Percentiles rank a stretch among this genome's conserved stretches.
Evolutionary conservation across 331 rosid genomes (phyloP).

Genomic region (Pyracantha coccinea): DNA sequence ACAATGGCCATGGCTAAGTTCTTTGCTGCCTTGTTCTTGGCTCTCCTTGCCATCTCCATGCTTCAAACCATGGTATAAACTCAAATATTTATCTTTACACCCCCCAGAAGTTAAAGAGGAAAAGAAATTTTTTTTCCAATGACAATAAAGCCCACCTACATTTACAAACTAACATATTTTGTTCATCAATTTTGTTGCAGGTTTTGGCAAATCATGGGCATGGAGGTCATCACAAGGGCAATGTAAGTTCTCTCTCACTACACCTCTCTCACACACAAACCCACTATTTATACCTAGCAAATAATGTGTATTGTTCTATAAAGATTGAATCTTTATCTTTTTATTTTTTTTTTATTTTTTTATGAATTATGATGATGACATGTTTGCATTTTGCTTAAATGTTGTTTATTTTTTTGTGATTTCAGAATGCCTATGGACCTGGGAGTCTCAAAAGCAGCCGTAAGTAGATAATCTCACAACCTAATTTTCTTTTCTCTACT

Average conservation of each 20-base stretch:
- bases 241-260: slow-evolving; percentile 13
- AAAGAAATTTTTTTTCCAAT: not conserved
- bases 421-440: slow-evolving; percentile 47
- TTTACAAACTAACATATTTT: not conserved
- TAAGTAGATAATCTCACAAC: slow-evolving; percentile 24
- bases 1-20: slow-evolving; percentile 51
- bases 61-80: slow-evolving; percentile 53
- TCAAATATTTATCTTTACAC: not conserved
- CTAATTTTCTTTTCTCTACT: not conserved
- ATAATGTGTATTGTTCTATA: not conserved
- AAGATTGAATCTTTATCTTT: not conserved
- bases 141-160: not conserved
- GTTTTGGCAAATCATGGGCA: slow-evolving; percentile 57
- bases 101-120: not conserved
- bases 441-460: slow-evolving; percentile 66
- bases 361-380: not conserved
- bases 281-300: not conserved
- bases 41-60: slow-evolving; percentile 56
- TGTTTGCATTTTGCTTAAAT: not conserved
- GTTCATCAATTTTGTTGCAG: slow-evolving; percentile 16
- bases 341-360: not conserved
- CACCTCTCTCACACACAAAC: not conserved
- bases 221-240: slow-evolving; percentile 49
- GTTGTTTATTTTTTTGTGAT: not conserved
- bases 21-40: slow-evolving; percentile 31